Evolutionary conservation across 176 grass and related monocot genomes (phyloP).

Genomic region (Ampelocalamus luodianensis): DNA sequence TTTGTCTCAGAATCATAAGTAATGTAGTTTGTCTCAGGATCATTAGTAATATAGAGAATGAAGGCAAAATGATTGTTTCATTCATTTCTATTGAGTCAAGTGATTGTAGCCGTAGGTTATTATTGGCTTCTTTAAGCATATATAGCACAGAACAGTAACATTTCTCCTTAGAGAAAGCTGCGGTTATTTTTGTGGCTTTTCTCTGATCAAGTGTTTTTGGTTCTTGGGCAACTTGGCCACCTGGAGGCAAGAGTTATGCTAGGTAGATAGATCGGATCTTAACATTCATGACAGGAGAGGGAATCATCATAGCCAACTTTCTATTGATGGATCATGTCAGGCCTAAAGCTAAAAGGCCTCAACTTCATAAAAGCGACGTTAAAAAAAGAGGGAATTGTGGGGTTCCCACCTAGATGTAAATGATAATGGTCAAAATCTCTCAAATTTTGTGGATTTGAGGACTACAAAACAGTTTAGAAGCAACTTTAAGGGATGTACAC

Average conservation of each 20-base stretch:
- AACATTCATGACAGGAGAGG: constrained; percentile 41
- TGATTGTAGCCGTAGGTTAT: not conserved
- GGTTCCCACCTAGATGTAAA: constrained; percentile 32
- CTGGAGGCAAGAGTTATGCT: constrained; percentile 39
- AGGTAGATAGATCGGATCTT: constrained; percentile 50
- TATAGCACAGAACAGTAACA: not conserved
- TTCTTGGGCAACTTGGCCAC: constrained; percentile 2
- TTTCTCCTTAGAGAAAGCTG: not conserved
- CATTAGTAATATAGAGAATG: not conserved
- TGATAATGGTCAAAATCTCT: not conserved
- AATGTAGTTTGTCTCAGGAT: too few relatives aligned
- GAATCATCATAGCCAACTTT: constrained; percentile 47
- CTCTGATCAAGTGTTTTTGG: constrained; percentile 23
- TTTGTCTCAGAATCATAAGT: not conserved
- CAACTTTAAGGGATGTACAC: not conserved
- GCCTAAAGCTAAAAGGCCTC: constrained; percentile 44
- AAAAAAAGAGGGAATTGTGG: not conserved
- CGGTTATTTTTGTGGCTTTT: constrained; percentile 7
- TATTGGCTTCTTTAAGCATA: constrained; percentile 6
- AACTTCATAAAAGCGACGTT: constrained; percentile 36
- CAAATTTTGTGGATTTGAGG: not conserved
- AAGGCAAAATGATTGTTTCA: not conserved
- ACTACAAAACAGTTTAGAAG: not conserved
- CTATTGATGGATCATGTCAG: constrained; percentile 63
- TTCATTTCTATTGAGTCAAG: not conserved